Evolutionary conservation across 495 filamentous ascomycete genomes (phyloP).

Genomic region (Bombardia bombarda): DNA sequence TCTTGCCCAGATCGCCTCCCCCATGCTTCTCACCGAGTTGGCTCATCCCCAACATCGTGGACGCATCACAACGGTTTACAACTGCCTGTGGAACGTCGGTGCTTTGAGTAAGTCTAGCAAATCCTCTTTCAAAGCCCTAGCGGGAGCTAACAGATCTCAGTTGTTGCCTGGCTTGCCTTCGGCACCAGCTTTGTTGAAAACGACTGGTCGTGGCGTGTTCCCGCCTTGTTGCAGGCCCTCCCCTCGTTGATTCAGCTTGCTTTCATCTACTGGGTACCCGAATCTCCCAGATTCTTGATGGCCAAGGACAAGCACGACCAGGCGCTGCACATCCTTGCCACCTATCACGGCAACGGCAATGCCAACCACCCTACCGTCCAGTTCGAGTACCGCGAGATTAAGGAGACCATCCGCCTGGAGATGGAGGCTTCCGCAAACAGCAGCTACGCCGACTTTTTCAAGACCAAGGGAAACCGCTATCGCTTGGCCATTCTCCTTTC

Average conservation of each 20-base stretch:
- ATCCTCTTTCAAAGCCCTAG: too few relatives aligned
- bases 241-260: constrained; percentile 44
- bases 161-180: constrained; percentile 45
- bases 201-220: constrained; percentile 48
- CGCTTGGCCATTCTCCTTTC: constrained; percentile 49
- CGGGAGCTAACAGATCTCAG: too few relatives aligned
- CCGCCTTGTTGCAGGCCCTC: constrained; percentile 46
- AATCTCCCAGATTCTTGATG: constrained; percentile 57
- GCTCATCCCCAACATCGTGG: constrained; percentile 61
- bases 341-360: constrained; percentile 52
- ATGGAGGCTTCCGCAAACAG: constrained; percentile 33
- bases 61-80: constrained; percentile 58
- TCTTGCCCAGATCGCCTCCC: constrained; percentile 52
- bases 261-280: constrained; percentile 48
- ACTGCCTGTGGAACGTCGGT: constrained; percentile 56
- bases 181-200: constrained; percentile 41
- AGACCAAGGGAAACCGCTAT: constrained; percentile 61
- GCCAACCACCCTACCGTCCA: constrained; percentile 47
- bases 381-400: constrained; percentile 53
- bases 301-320: constrained; percentile 57
- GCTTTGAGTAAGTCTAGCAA: constrained; percentile 39
- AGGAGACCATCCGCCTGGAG: constrained; percentile 49
- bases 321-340: constrained; percentile 49
- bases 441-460: constrained; percentile 52
- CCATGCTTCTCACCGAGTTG: constrained; percentile 57